Percentiles rank a stretch among this genome's conserved stretches.
Conservation (phyloP, 495 filamentous ascomycete species). For the Daldinia grandis region DNA sequence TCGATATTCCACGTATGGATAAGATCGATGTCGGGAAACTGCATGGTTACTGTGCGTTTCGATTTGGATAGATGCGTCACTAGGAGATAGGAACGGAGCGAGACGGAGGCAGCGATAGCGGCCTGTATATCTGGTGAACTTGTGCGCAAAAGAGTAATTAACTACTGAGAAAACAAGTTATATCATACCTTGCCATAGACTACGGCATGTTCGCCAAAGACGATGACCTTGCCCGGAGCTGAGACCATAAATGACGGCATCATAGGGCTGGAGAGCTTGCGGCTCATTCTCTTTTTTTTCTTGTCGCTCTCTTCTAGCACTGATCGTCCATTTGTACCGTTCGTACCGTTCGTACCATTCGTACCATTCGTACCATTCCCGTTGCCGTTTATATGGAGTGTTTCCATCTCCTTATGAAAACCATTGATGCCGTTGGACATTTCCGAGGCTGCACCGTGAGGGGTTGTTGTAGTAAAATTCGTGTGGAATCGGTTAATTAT, state of each 20-base stretch:
- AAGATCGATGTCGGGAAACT: constrained; percentile 86
- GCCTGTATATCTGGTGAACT: constrained; percentile 58
- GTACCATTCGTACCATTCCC: neutral
- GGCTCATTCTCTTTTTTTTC: constrained; percentile 48
- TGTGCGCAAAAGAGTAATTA: constrained; percentile 8
- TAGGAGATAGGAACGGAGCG: constrained; percentile 92
- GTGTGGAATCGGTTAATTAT: constrained; percentile 16
- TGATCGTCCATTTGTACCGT: constrained; percentile 30
- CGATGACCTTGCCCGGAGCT: constrained; percentile 96
- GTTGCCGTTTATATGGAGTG: constrained; percentile 35
- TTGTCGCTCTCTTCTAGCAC: constrained; percentile 33
- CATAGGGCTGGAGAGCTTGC: constrained; percentile 66
- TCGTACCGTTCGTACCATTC: constrained; percentile 7
- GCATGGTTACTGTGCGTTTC: constrained; percentile 80
- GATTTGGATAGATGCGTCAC: constrained; percentile 91
- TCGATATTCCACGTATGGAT: constrained; percentile 93
- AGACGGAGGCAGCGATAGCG: constrained; percentile 92
- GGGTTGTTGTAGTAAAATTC: constrained; percentile 32
- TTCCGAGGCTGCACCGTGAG: constrained; percentile 31
- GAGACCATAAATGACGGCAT: constrained; percentile 96
- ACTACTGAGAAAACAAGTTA: neutral
- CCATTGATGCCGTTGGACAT: constrained; percentile 50
- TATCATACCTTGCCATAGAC: constrained; percentile 84
- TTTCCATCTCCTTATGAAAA: constrained; percentile 37
- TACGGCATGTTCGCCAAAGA: constrained; percentile 95